Conservation (phyloP, 495 filamentous ascomycete species). For the Emericellopsis terricola region DNA sequence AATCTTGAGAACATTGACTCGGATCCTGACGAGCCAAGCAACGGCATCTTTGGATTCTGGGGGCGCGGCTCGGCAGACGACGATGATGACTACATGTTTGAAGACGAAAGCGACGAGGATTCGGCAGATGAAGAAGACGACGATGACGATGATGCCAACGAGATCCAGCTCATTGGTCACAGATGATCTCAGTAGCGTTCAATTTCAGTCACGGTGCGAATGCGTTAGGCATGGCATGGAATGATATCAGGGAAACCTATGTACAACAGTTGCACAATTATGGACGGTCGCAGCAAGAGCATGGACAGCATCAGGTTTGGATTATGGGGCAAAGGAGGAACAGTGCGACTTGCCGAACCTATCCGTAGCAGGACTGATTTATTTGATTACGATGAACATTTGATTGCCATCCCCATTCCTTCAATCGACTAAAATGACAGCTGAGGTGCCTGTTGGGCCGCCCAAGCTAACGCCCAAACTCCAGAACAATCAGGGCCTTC, state of each 20-base stretch:
- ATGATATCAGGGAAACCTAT: not conserved
- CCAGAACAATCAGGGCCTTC: too few relatives aligned
- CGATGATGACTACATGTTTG: constrained; percentile 19
- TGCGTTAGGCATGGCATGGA: not conserved
- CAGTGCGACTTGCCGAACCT: too few relatives aligned
- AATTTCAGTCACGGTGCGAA: not conserved
- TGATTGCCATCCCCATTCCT: too few relatives aligned
- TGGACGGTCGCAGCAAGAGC: too few relatives aligned
- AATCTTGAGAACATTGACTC: not conserved
- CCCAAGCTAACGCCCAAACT: too few relatives aligned
- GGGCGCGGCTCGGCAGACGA: constrained; percentile 25
- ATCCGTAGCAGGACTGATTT: too few relatives aligned
- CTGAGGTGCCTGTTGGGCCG: too few relatives aligned
- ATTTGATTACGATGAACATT: too few relatives aligned
- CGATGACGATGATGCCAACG: constrained; percentile 30
- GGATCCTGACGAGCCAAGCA: constrained; percentile 25
- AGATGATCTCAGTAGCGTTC: constrained; percentile 19
- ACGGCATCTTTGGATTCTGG: constrained; percentile 47
- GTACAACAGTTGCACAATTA: too few relatives aligned
- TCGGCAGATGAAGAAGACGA: constrained; percentile 29
- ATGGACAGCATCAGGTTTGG: too few relatives aligned
- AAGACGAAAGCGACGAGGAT: constrained; percentile 11
- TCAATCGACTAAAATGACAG: too few relatives aligned
- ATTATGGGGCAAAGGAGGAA: too few relatives aligned
- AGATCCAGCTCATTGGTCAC: constrained; percentile 57